Base-by-base conservation (phyloP, 1,284 basidiomycete genomes). In the Marasmius sp. region DNA sequence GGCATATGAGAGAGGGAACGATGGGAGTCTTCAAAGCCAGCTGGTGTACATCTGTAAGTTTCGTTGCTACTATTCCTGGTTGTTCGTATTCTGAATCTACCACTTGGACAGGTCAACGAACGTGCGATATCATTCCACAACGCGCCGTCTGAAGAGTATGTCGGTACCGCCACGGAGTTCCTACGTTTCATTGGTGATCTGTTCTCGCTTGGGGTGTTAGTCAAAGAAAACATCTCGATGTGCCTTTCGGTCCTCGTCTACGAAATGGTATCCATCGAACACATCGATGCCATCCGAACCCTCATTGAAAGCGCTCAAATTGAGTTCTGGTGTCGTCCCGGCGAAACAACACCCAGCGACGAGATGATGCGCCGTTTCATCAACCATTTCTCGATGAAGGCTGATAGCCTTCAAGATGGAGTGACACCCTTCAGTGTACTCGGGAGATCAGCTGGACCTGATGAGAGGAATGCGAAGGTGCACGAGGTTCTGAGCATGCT, bases 111-210 rank as follows among this genome's bases (percentile, higher is more conserved):
- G 62, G 56, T 60, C 36, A 60, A 56, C 37, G 12, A 49, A 6
- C 60, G 54, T 36, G 59, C 62, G 10, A 63, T 63, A 18, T 63
- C 62, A 36, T 61, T 60, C 45, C 57, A 50, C 63, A 53, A 64
- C 54, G 12, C 66, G 58, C 62, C 61, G 10, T 60, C 64, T 33
- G 41, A 58, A 56, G 59, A 60, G 58, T 66, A 69, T 54, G 64
- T 77, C 14, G 61, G 67, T 1, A 69, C 72, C 7, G 73, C 74
- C 1, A 64, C 70, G 16, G 62, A 67, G 5, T 62, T 75, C 33
- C 68, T 70, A 20, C 58, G 67, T 0, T 77, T 77, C 58, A 63
- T 76, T 20, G 76, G 73, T 8, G 74, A 75, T 57, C 69, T 78
- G 20, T 77, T 72, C 66, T 59, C 64, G 6, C 49, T 61, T 8